Evolutionary conservation across 306 rosid genomes (phyloP).

Genomic region (Sophora flavescens): DNA sequence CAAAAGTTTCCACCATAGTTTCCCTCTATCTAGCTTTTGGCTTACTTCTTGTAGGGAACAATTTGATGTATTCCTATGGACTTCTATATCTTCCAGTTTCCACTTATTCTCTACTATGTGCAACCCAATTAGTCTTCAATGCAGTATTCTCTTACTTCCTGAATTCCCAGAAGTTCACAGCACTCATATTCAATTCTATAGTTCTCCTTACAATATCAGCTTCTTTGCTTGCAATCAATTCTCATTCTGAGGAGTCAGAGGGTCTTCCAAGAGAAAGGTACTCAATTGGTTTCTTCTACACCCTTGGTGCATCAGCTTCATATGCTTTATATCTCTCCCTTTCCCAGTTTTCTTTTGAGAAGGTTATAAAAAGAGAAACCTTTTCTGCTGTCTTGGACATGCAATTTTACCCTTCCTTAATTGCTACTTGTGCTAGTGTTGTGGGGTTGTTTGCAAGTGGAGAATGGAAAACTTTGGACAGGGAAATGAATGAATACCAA

Average conservation of each 20-base stretch:
- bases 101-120: conserved; percentile 65
- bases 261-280: conserved; percentile 41
- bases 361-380: conserved; percentile 56
- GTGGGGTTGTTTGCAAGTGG: conserved; percentile 71
- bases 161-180: conserved; percentile 67
- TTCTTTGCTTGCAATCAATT: conserved; percentile 61
- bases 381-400: conserved; percentile 57
- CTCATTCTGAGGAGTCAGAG: conserved; percentile 48
- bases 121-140: conserved; percentile 73
- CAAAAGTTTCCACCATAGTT: conserved; percentile 32
- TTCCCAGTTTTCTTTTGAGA: conserved; percentile 64
- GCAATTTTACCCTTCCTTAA: conserved; percentile 58
- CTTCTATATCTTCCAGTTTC: conserved; percentile 70
- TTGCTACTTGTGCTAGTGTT: conserved; percentile 55
- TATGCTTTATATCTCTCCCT: conserved; percentile 62
- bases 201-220: conserved; percentile 65
- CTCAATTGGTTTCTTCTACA: conserved; percentile 58
- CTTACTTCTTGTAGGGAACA: conserved; percentile 48
- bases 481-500: conserved; percentile 59
- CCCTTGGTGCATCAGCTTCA: conserved; percentile 64
- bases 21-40: conserved; percentile 55
- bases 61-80: conserved; percentile 73
- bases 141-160: conserved; percentile 64
- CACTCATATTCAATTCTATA: conserved; percentile 61
- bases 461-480: conserved; percentile 59